phyloP scores from a whole-genome alignment of 2,329 filamentous ascomycete species.

The Penicillium sclerotigenum region DNA sequence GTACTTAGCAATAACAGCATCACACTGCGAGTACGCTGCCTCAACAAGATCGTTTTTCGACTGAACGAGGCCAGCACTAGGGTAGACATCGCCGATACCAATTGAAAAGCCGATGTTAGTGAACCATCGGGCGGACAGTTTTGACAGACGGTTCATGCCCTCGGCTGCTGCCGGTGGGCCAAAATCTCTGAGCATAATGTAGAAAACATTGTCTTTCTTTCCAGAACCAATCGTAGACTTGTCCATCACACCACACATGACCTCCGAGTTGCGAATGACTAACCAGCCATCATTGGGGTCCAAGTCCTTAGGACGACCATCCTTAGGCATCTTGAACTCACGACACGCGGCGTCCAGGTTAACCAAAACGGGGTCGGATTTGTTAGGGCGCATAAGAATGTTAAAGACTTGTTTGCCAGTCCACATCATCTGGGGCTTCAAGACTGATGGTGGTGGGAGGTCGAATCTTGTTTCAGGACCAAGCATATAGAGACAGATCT shows the following conservation, averaged over 20 bases:
- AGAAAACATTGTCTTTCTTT: constrained; percentile 97
- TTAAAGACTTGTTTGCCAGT: constrained; percentile 97
- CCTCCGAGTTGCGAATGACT: constrained; percentile 90
- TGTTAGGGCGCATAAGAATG: constrained; percentile 85
- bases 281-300: constrained; percentile 87
- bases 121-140: constrained; percentile 81
- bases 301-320: constrained; percentile 53
- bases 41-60: constrained; percentile 75
- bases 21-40: constrained; percentile 74
- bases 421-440: constrained; percentile 86
- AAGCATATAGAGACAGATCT: constrained; percentile 92
- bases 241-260: constrained; percentile 98
- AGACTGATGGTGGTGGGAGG: constrained; percentile 77
- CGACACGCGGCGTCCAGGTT: constrained; percentile 93
- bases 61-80: constrained; percentile 65
- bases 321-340: constrained; percentile 56
- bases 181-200: constrained; percentile 92
- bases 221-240: constrained; percentile 95
- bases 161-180: constrained; percentile 83
- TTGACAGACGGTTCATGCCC: constrained; percentile 91
- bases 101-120: constrained; percentile 94
- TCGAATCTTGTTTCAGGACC: constrained; percentile 74
- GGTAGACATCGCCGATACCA: constrained; percentile 91
- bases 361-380: constrained; percentile 73
- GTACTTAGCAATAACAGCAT: constrained; percentile 77